A percentile compares a stretch with the other conserved stretches of the same genome.
Evolutionary conservation across 2,329 filamentous ascomycete genomes (phyloP).

Genomic region (Pseudogymnoascus sp.): DNA sequence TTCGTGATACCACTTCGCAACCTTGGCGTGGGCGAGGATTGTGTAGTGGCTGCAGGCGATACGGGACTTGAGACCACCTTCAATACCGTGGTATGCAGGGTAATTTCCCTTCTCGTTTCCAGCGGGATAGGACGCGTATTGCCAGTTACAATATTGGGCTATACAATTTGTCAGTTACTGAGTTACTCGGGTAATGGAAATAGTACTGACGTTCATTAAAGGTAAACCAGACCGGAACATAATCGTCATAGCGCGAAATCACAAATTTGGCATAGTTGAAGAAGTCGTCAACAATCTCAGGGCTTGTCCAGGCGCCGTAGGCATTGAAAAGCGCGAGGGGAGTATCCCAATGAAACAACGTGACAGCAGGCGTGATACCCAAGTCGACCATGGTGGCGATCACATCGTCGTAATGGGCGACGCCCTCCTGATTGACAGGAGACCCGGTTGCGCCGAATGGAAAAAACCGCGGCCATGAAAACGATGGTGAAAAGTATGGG

Average conservation of each 20-base stretch:
- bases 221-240: constrained; percentile 35
- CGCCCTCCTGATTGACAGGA: constrained; percentile 14
- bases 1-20: constrained; percentile 38
- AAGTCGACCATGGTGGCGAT: not conserved
- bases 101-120: constrained; percentile 34
- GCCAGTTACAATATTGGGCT: constrained; percentile 42
- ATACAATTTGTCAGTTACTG: not conserved
- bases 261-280: constrained; percentile 33
- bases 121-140: constrained; percentile 37
- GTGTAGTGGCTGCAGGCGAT: constrained; percentile 39
- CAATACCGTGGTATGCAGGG: constrained; percentile 37
- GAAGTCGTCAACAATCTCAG: constrained; percentile 30
- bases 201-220: constrained; percentile 31
- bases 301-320: constrained; percentile 31
- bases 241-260: constrained; percentile 31
- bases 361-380: constrained; percentile 12
- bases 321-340: constrained; percentile 32
- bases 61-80: constrained; percentile 33
- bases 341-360: constrained; percentile 17
- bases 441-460: constrained; percentile 11
- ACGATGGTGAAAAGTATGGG: constrained; percentile 25
- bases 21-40: constrained; percentile 36
- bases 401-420: constrained; percentile 15
- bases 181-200: constrained; percentile 14
- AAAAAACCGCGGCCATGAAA: constrained; percentile 24